A percentile compares a stretch with the other conserved stretches of the same genome.
These are phyloP conservation scores for Solanum piurae DNA, from an alignment of 257 asterid genomes.

Conservation along the genomic window DNA sequence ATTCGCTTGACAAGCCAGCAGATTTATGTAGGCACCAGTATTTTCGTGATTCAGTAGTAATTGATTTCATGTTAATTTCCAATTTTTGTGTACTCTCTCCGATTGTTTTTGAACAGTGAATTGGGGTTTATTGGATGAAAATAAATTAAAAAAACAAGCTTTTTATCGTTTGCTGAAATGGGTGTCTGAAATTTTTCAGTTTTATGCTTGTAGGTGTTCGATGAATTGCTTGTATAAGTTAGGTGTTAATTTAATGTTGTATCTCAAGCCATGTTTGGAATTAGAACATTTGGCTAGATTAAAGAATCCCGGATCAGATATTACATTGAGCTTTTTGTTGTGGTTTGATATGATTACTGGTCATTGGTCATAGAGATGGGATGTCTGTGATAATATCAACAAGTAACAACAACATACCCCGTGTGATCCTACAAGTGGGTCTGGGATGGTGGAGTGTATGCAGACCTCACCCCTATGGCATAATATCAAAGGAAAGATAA, in stretches of 20 bases:
- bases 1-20: neutral
- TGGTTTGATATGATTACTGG: neutral
- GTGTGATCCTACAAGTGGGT: neutral
- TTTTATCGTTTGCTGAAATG: neutral
- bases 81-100: neutral
- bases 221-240: neutral
- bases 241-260: neutral
- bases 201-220: neutral
- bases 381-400: neutral
- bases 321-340: neutral
- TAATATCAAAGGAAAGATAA: neutral
- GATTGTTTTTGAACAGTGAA: neutral
- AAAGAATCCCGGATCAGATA: neutral
- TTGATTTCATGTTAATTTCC: neutral
- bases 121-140: neutral
- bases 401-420: neutral
- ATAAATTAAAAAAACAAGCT: neutral
- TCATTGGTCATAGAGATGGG: neutral
- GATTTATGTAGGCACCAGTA: neutral
- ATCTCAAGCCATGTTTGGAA: neutral
- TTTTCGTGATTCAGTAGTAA: neutral
- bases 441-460: neutral
- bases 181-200: neutral
- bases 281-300: neutral
- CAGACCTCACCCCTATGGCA: neutral